Conservation (phyloP, 371 early-diverging fungal species). For the Mucor mucedo region DNA sequence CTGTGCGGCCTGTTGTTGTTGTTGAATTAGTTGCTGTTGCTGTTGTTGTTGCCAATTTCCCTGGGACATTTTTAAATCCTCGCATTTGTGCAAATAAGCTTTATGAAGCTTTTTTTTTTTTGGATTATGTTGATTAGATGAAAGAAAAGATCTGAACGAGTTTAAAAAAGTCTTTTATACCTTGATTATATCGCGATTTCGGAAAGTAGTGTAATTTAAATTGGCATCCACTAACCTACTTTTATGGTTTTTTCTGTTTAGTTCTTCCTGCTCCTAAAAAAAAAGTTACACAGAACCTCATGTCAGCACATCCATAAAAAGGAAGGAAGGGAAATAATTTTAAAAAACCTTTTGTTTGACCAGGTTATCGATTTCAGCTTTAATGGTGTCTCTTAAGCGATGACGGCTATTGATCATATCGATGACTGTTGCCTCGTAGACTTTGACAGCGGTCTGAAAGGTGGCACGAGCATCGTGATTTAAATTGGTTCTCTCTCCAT, state of each 20-base stretch:
- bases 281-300: not conserved
- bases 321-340: not conserved
- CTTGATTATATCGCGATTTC: slow-evolving; percentile 51
- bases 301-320: not conserved
- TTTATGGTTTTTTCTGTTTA: slow-evolving; percentile 37
- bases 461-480: slow-evolving; percentile 8
- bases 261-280: slow-evolving; percentile 41
- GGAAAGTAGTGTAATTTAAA: slow-evolving; percentile 36
- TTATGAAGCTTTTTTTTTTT: slow-evolving; percentile 44
- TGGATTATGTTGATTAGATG: not conserved
- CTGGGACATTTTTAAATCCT: slow-evolving; percentile 37
- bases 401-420: slow-evolving; percentile 32
- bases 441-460: slow-evolving; percentile 35
- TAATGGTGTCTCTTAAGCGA: slow-evolving; percentile 25
- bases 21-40: slow-evolving; percentile 8
- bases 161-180: slow-evolving; percentile 17
- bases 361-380: slow-evolving; percentile 25
- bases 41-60: slow-evolving; percentile 28
- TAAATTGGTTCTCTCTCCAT: slow-evolving; percentile 18
- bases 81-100: slow-evolving; percentile 45
- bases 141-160: not conserved
- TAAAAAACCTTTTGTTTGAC: slow-evolving; percentile 23
- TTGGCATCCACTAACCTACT: slow-evolving; percentile 36
- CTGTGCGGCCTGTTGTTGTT: slow-evolving; percentile 27
- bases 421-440: slow-evolving; percentile 38